Evolutionary conservation across 352 stramenopile species (phyloP).

Genomic region (Globisporangium takayamanum): DNA sequence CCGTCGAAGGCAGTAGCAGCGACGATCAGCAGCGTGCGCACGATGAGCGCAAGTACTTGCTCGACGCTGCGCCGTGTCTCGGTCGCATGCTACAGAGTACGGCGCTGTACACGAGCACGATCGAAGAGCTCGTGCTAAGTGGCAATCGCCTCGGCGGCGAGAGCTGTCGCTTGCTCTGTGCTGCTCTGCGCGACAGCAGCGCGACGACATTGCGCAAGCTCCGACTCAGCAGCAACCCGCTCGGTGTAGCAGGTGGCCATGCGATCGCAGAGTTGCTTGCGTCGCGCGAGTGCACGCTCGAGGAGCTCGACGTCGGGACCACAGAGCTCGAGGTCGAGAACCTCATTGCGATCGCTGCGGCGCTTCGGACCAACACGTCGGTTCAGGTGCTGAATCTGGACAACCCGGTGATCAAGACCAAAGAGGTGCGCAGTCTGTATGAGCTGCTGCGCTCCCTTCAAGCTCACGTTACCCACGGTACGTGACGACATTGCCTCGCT

Average conservation of each 20-base stretch:
- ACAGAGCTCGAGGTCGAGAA: conserved; percentile 56
- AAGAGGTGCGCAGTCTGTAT: conserved; percentile 22
- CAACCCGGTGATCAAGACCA: conserved; percentile 47
- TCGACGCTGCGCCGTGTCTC: conserved; percentile 42
- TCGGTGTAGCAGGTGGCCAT: conserved; percentile 39
- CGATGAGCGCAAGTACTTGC: conserved; percentile 33
- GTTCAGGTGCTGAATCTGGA: conserved; percentile 48
- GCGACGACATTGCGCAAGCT: conserved; percentile 32
- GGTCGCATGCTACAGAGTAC: conserved; percentile 40
- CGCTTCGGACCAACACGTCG: conserved; percentile 32
- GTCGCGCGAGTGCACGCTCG: conserved; percentile 22
- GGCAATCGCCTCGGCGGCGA: conserved; percentile 55
- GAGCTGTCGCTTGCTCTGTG: conserved; percentile 51
- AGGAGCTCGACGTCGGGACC: conserved; percentile 49
- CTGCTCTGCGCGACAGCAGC: conserved; percentile 31
- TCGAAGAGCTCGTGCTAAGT: conserved; percentile 48
- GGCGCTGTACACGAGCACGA: conserved; percentile 38
- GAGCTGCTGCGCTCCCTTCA: background rate
- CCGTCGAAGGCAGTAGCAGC: conserved; percentile 17
- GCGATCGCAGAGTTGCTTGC: conserved; percentile 43
- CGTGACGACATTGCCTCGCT: no score
- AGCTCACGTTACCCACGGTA: background rate
- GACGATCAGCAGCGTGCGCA: conserved; percentile 10
- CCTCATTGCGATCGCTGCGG: conserved; percentile 54
- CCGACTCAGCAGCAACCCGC: conserved; percentile 45